Conservation (phyloP, 2,329 filamentous ascomycete species). For the Phoma sp. region DNA sequence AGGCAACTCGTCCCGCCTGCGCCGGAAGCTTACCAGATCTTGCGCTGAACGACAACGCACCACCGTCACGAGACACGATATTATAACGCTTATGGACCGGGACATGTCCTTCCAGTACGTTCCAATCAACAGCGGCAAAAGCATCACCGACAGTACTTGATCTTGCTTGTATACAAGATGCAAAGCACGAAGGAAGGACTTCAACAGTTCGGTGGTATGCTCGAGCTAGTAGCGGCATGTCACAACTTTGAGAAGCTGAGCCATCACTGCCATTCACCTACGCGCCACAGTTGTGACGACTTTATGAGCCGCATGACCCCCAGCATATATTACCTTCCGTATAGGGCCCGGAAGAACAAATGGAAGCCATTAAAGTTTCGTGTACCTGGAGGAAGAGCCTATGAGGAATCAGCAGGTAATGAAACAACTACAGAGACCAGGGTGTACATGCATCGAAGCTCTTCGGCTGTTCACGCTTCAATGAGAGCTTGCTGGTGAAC, state of each 20-base stretch:
- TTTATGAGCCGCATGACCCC: constrained; percentile 30
- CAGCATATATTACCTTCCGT: constrained; percentile 26
- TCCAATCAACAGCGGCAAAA: neutral
- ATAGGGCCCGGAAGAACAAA: constrained; percentile 26
- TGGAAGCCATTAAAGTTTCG: constrained; percentile 28
- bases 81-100: neutral
- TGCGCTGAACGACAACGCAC: constrained; percentile 7
- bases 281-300: constrained; percentile 8
- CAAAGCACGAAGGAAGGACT: too few relatives aligned
- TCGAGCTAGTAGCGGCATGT: too few relatives aligned
- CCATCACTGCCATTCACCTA: neutral
- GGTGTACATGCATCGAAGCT: constrained; percentile 15
- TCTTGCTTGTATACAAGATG: too few relatives aligned
- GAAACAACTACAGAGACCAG: constrained; percentile 22
- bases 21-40: constrained; percentile 33
- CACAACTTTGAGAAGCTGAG: too few relatives aligned
- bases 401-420: constrained; percentile 4
- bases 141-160: too few relatives aligned
- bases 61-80: neutral
- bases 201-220: too few relatives aligned
- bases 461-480: constrained; percentile 7
- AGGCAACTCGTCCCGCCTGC: constrained; percentile 44
- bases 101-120: neutral
- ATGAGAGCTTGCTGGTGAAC: constrained; percentile 3
- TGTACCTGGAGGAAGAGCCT: constrained; percentile 20